Conservation (phyloP, 371 early-diverging fungal genomes). For the Mucor plumbeus region DNA sequence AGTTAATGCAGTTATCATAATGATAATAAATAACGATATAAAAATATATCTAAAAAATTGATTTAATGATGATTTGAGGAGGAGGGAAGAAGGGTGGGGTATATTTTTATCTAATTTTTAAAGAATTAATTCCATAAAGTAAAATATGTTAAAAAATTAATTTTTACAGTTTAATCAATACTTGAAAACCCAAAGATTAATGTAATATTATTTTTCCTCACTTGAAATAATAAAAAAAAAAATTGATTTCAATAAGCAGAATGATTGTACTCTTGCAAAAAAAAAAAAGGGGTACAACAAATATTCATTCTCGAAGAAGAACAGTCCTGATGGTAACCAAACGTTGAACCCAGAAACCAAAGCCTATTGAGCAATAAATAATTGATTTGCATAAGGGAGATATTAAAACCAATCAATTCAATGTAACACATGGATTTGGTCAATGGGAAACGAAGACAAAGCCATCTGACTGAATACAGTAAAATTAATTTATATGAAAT, state of each 20-base stretch:
- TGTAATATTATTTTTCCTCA: too few species aligned
- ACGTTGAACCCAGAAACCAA: not conserved
- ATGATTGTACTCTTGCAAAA: not conserved
- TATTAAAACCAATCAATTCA: not conserved
- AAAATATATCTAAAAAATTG: not conserved
- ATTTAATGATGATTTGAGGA: not conserved
- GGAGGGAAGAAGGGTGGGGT: not conserved
- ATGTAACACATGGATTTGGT: not conserved
- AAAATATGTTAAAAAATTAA: too few species aligned
- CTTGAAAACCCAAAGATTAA: not conserved
- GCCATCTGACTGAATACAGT: slow-evolving; percentile 7
- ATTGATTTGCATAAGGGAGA: not conserved
- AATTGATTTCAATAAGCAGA: not conserved
- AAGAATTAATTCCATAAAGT: not conserved
- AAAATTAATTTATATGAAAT: not conserved
- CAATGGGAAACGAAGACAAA: slow-evolving; percentile 2
- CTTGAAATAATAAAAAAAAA: not conserved
- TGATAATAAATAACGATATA: not conserved
- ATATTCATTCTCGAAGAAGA: slow-evolving; percentile 2
- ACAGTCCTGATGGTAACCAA: not conserved
- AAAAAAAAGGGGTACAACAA: slow-evolving; percentile 1
- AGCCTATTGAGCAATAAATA: not conserved
- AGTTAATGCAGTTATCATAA: not conserved
- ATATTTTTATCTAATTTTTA: not conserved
- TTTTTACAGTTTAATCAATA: not conserved